phyloP scores from a whole-genome alignment of 2,329 filamentous ascomycete species.

The Lasiodiplodia citricola region DNA sequence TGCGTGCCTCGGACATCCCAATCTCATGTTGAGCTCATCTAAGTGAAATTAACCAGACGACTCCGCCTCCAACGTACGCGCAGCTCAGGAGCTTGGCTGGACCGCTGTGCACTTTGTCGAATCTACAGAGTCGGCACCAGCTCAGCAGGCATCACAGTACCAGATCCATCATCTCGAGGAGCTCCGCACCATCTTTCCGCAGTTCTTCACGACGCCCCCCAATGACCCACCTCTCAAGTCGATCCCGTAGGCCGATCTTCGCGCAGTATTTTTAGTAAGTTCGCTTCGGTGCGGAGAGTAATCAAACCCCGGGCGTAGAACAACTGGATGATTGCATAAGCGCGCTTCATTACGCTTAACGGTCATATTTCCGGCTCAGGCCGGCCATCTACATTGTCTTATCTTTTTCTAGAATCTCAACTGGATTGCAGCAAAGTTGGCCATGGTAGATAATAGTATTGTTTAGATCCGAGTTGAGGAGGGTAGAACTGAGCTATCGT shows the following conservation, averaged over 20 bases:
- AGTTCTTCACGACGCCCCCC: slow-evolving; percentile 73
- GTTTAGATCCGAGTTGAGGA: neutral
- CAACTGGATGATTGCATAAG: neutral
- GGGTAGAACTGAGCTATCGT: neutral
- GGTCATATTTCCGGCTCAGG: neutral
- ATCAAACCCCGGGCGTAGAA: neutral
- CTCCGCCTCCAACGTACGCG: slow-evolving; percentile 79
- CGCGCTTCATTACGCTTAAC: neutral
- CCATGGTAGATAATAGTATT: neutral
- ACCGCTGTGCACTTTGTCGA: slow-evolving; percentile 85
- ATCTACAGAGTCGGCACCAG: slow-evolving; percentile 68
- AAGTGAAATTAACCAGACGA: slow-evolving; percentile 66
- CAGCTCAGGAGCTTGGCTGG: slow-evolving; percentile 83
- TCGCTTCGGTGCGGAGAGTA: neutral
- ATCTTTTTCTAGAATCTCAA: neutral
- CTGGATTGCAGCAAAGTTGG: neutral
- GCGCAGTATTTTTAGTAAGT: neutral
- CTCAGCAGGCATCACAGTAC: slow-evolving; percentile 69
- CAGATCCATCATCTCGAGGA: slow-evolving; percentile 79
- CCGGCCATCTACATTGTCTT: neutral
- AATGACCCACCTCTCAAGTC: slow-evolving; percentile 20
- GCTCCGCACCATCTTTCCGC: slow-evolving; percentile 75
- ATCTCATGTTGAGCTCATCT: neutral
- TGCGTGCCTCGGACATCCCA: slow-evolving; percentile 53
- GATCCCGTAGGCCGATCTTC: neutral